phyloP scores from a whole-genome alignment of 2,329 filamentous ascomycete species.

The Neofusicoccum cordaticola region DNA sequence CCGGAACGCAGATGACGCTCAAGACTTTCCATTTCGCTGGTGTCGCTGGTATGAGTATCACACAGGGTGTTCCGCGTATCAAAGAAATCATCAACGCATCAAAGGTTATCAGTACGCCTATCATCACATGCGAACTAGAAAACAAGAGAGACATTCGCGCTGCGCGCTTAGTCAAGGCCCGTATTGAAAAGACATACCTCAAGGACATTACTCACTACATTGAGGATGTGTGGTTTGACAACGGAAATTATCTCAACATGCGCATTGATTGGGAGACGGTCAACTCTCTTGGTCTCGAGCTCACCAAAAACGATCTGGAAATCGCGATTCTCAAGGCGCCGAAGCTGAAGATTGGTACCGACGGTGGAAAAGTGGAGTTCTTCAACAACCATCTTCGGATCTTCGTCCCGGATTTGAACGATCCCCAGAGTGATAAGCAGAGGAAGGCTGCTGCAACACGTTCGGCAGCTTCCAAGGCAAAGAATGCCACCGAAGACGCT shows the following conservation, averaged over 20 bases:
- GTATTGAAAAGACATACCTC: constrained; percentile 92
- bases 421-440: constrained; percentile 19
- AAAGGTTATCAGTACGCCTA: constrained; percentile 86
- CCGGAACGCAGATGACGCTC: constrained; percentile 97
- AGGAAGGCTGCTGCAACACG: constrained; percentile 28
- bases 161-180: constrained; percentile 85
- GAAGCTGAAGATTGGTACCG: constrained; percentile 71
- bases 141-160: constrained; percentile 72
- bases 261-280: constrained; percentile 79
- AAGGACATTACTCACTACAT: constrained; percentile 77
- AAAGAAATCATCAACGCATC: constrained; percentile 99
- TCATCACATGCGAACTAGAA: constrained; percentile 82
- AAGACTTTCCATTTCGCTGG: constrained; percentile 99
- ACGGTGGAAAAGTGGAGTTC: constrained; percentile 56
- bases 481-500: constrained; percentile 53
- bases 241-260: constrained; percentile 73
- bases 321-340: constrained; percentile 75
- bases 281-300: constrained; percentile 75
- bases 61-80: constrained; percentile 97
- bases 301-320: constrained; percentile 70
- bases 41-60: constrained; percentile 99
- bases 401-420: constrained; percentile 54
- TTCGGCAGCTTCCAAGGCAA: constrained; percentile 11
- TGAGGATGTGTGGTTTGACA: constrained; percentile 83
- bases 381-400: constrained; percentile 63